Evolutionary conservation across 192 early-diverging fungal species (phyloP), one percentile per base, ranked within the genome.

Genomic region (Kappamyces sp.): DNA sequence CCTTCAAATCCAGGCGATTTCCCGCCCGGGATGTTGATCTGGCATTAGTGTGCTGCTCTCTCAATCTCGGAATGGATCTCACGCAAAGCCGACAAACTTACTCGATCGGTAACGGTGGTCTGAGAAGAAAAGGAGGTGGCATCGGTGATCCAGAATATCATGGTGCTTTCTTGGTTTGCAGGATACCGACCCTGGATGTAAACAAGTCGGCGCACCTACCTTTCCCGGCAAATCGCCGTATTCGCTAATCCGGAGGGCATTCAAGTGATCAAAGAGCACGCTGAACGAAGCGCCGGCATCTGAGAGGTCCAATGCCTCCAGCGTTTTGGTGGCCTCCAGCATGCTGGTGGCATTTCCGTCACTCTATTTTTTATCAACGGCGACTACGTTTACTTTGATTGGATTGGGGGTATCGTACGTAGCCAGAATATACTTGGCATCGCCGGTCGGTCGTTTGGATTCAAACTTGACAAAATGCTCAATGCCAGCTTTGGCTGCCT

Each of bases 91-190:
- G 10, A 57, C 32, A 32, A 0, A 35, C 54, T 35, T 63, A 62
- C 41, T 61, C 37, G 4, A 10, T 44, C 7, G 32, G 23, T 58
- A 12, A 51, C 59, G 10, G 39, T 47, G 10, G 5, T 38, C 13
- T 58, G 34, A 13, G 65, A 58, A 39, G 49, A 70, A 42, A 86
- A 79, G 58, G 71, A 69, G 49, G 72, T 77, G 1, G 82, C 88
- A 51, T 92, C 88, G 0, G 88, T 92, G 49, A 92, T 82, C 90
- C 88, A 92, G 43, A 88, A 66, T 3, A 92, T 84, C 9, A 83
- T 68, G 32, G 81, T 78, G 0, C 82, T 71, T 52, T 92, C 88
- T 50, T 73, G 74, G 4, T 80, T 70, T 12, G 72, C 72, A 3
- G 83, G 77, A 44, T 84, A 90, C 35, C 90, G 77, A 0, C 90